Evolutionary conservation across 441 rosid genomes (phyloP), one percentile per base, ranked within the genome.

Genomic region (Manihot esculenta): DNA sequence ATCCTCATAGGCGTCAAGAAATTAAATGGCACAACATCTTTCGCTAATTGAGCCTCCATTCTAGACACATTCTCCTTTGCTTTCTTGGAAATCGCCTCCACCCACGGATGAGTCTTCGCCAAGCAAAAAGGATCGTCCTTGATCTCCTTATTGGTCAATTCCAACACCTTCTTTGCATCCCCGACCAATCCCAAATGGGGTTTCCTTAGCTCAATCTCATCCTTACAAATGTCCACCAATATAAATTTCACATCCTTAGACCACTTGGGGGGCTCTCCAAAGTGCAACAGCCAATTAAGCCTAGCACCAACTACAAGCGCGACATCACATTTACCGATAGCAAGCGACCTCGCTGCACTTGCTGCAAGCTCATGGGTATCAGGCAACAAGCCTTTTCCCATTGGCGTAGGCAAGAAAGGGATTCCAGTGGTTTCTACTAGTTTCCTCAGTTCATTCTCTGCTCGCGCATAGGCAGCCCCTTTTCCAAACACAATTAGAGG

Each of bases 261-360:
- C 99, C 99, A 94, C 79, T 84, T 94, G 0, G 99, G 99, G 3
- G 90, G 87, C 75, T 89, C 94, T n/a, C 98, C 99, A 67, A 94
- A 94, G 79, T 94, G 97, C 70, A 94, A 81, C 81, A 92, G 75
- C 96, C 99, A 94, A 75, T 94, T 92, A 47, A 94, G 92, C 81
- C 99, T 87, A 35, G 97, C 97, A 18, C 99, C 97, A 42, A 94
- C 84, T 54, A 94, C 89, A 71, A 94, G 79, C 21, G 96, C 99
- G 18, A 92, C 91, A 69, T 94, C 99, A 73, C 97, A 94, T 78
- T 92, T 86, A 50, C 99, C 97, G 47, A 94, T 89, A 10, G 94
- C 97, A 7, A 94, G 89, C 8, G 99, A 94, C 84, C 97, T 88
- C 14, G 99, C 97, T 10, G 97, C 99, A 27, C 85, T 88, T 5